Evolutionary conservation across 192 early-diverging fungal genomes (phyloP).

Genomic region (Chytriomyces confervae): DNA sequence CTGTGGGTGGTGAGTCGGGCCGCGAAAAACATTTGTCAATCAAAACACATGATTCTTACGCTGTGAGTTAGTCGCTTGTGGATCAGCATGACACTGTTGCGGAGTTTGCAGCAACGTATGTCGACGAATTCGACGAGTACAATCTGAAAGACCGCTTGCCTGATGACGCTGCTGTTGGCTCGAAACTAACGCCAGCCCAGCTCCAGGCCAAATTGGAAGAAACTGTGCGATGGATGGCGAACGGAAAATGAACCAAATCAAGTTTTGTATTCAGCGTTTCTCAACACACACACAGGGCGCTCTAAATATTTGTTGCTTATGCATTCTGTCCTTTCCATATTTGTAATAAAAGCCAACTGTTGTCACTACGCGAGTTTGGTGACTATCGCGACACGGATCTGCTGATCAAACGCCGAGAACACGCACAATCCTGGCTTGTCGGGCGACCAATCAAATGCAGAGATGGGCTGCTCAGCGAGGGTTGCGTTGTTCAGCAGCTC

Average conservation of each 20-base stretch:
- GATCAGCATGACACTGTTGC: slow-evolving; percentile 28
- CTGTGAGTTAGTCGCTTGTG: neutral
- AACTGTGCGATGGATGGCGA: slow-evolving; percentile 13
- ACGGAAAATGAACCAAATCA: slow-evolving; percentile 10
- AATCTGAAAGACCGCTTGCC: neutral
- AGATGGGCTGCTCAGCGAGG: slow-evolving; percentile 71
- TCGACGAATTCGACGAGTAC: slow-evolving; percentile 17
- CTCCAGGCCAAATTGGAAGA: slow-evolving; percentile 11
- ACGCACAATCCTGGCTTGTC: slow-evolving; percentile 71
- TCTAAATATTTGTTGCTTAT: too few relatives aligned
- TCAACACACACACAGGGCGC: too few relatives aligned
- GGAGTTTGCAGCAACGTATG: neutral
- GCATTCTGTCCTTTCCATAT: too few relatives aligned
- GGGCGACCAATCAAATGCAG: slow-evolving; percentile 69
- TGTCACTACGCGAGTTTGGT: slow-evolving; percentile 47
- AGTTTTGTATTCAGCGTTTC: too few relatives aligned
- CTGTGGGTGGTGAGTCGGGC: slow-evolving; percentile 12
- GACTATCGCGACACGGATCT: slow-evolving; percentile 66
- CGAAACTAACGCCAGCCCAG: neutral
- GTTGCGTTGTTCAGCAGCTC: slow-evolving; percentile 51
- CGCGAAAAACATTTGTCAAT: neutral
- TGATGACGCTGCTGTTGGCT: neutral
- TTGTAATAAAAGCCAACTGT: too few relatives aligned
- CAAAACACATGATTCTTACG: neutral
- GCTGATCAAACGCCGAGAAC: slow-evolving; percentile 72